A percentile compares a stretch with the other conserved stretches of the same genome.
phyloP scores from a whole-genome alignment of 2,329 filamentous ascomycete genomes.

The Diaporthe amygdali region DNA sequence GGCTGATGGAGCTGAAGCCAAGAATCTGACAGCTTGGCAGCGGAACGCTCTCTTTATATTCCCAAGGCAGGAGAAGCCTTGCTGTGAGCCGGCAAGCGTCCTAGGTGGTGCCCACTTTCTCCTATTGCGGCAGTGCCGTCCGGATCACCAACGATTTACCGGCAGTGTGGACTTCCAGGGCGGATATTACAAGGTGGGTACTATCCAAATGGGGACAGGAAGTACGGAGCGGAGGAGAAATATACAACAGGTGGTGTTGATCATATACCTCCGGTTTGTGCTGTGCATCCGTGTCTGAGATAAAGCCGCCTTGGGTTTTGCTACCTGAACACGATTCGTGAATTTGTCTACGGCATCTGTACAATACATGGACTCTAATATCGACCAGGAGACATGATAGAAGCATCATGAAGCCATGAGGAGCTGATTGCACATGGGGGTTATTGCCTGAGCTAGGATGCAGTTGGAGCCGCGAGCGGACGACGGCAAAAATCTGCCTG shows the following conservation, averaged over 20 bases:
- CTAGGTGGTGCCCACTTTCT: neutral
- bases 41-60: neutral
- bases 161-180: neutral
- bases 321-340: too few relatives aligned
- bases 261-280: too few relatives aligned
- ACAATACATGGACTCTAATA: neutral
- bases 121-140: neutral
- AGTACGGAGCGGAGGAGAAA: neutral
- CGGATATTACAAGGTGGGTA: slow-evolving; percentile 3
- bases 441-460: neutral
- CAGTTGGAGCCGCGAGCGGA: neutral
- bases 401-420: neutral
- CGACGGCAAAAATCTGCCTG: neutral
- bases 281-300: neutral
- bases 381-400: neutral
- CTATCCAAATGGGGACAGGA: neutral
- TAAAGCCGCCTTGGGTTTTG: neutral
- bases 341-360: too few relatives aligned
- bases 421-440: neutral
- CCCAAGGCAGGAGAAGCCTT: neutral
- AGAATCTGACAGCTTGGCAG: neutral
- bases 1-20: neutral
- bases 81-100: neutral
- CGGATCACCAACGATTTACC: neutral
- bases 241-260: neutral